Conservation (phyloP, 768 basidiomycete species). For the Pisolithus orientalis region DNA sequence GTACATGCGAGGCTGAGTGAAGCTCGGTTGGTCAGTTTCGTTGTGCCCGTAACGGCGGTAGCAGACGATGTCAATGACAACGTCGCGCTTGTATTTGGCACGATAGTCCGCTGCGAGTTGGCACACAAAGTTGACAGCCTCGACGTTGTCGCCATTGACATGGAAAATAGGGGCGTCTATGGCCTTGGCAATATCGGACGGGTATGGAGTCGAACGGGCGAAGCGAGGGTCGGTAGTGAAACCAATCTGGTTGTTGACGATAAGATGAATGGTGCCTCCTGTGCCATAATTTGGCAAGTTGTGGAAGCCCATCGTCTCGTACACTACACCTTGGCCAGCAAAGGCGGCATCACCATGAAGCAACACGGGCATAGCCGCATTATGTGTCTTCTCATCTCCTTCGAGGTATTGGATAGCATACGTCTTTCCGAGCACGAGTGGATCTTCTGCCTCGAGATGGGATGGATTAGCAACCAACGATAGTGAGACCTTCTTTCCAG, state of each 20-base stretch:
- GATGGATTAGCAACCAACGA: slow-evolving; percentile 99
- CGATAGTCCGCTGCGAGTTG: slow-evolving; percentile 97
- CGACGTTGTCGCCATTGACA: slow-evolving; percentile 97
- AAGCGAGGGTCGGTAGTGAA: slow-evolving; percentile 99
- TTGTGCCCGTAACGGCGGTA: slow-evolving; percentile 99
- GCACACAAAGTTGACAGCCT: slow-evolving; percentile 98
- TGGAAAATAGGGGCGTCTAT: slow-evolving; percentile 99
- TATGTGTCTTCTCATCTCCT: slow-evolving; percentile 71
- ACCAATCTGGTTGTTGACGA: slow-evolving; percentile 98
- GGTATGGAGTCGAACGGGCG: slow-evolving; percentile 95
- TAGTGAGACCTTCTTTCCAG: slow-evolving; percentile 94
- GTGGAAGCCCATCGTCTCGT: slow-evolving; percentile 99
- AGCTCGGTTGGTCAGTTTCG: slow-evolving; percentile 97
- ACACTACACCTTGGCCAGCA: slow-evolving; percentile 96
- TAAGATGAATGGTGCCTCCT: slow-evolving; percentile 96
- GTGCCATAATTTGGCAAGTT: slow-evolving; percentile 93
- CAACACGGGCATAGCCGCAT: slow-evolving; percentile 89
- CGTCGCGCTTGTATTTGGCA: slow-evolving; percentile 98
- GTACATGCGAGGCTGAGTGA: slow-evolving; percentile 99
- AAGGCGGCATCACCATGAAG: slow-evolving; percentile 98
- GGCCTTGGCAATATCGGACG: slow-evolving; percentile 96
- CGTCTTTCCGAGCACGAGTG: slow-evolving; percentile 99
- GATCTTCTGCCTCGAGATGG: slow-evolving; percentile 95
- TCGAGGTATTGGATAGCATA: slow-evolving; percentile 94
- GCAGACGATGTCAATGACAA: slow-evolving; percentile 97